These are phyloP conservation scores for Pyrenochaeta sp. DNA, from an alignment of 2,329 filamentous ascomycete species.

Conservation along the genomic window DNA sequence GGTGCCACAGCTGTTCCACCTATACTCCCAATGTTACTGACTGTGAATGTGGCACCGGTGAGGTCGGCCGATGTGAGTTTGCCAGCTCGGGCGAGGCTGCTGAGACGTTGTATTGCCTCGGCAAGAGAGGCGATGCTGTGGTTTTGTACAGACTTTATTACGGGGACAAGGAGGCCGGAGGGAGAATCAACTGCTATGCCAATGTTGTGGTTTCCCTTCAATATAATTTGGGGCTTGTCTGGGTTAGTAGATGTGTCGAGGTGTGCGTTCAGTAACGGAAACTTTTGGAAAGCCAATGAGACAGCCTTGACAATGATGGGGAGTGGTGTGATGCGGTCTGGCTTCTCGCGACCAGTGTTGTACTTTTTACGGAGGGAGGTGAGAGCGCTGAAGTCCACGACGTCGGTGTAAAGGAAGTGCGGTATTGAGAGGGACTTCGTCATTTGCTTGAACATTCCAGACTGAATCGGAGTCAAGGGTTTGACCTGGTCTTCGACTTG, in stretches of 20 bases:
- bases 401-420: conserved; percentile 94
- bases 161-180: conserved; percentile 85
- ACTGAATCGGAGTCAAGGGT: conserved; percentile 79
- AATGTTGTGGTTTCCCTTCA: conserved; percentile 90
- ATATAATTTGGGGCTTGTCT: conserved; percentile 76
- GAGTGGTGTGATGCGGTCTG: conserved; percentile 77
- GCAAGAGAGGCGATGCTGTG: conserved; percentile 83
- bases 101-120: conserved; percentile 76
- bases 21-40: conserved; percentile 96
- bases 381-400: conserved; percentile 81
- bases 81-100: conserved; percentile 75
- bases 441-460: conserved; percentile 98
- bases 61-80: conserved; percentile 80
- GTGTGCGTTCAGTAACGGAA: conserved; percentile 86
- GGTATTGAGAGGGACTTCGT: conserved; percentile 89
- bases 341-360: conserved; percentile 61
- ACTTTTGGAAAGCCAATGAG: conserved; percentile 81
- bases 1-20: conserved; percentile 92
- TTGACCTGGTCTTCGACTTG: conserved; percentile 69
- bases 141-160: conserved; percentile 82
- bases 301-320: conserved; percentile 97
- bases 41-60: conserved; percentile 87
- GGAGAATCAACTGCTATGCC: conserved; percentile 96
- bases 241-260: conserved; percentile 70
- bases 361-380: conserved; percentile 76